phyloP scores from a whole-genome alignment of 352 stramenopile species.

The Globisporangium spinosum region DNA sequence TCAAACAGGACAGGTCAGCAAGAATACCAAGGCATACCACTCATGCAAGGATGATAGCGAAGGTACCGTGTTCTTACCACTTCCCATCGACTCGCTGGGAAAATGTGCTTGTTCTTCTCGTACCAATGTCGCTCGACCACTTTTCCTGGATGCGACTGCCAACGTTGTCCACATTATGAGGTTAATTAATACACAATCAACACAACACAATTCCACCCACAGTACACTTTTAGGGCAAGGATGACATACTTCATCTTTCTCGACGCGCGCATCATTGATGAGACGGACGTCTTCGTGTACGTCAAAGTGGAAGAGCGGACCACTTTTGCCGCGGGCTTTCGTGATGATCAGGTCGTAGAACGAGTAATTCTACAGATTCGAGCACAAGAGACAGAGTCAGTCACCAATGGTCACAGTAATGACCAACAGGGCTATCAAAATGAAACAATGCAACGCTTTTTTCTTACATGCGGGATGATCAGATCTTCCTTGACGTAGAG shows the following conservation, averaged over 20 bases:
- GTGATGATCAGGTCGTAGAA: constrained; percentile 99
- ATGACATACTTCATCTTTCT: constrained; percentile 91
- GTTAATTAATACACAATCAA: background rate
- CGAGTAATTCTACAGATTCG: constrained; percentile 86
- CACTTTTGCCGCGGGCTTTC: constrained; percentile 96
- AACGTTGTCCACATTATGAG: background rate
- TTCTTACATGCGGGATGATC: constrained; percentile 93
- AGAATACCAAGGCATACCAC: background rate
- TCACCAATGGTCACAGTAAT: background rate
- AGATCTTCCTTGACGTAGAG: constrained; percentile 98
- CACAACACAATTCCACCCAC: background rate
- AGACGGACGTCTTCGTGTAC: constrained; percentile 92
- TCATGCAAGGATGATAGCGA: constrained; percentile 6
- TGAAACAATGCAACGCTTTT: background rate
- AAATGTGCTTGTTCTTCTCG: constrained; percentile 99
- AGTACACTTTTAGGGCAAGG: background rate
- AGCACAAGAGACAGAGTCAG: constrained; percentile 18
- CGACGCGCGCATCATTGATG: constrained; percentile 91
- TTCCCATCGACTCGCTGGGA: constrained; percentile 98
- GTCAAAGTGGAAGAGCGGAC: constrained; percentile 97
- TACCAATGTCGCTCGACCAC: constrained; percentile 97
- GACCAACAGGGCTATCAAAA: too few relatives aligned
- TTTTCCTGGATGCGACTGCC: constrained; percentile 94
- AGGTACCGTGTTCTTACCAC: constrained; percentile 40
- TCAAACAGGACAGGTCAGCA: background rate